These are phyloP conservation scores for Voacanga thouarsii DNA, from an alignment of 257 asterid genomes.

Conservation along the genomic window DNA sequence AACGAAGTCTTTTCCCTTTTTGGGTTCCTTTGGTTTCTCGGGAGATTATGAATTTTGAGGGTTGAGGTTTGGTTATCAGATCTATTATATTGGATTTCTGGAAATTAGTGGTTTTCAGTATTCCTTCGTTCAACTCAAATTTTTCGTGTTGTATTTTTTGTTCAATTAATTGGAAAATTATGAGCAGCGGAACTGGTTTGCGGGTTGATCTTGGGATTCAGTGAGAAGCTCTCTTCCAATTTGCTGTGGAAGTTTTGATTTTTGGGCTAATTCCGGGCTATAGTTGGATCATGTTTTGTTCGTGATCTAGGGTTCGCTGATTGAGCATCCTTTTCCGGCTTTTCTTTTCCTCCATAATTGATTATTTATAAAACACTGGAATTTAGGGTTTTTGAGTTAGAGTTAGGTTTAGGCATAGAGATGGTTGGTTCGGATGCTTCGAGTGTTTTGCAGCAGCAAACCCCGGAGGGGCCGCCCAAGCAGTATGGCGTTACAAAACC, in stretches of 20 bases:
- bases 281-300: not conserved
- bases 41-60: not conserved
- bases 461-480: constrained; percentile 29
- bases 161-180: constrained; percentile 1
- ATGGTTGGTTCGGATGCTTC: constrained; percentile 24
- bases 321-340: constrained; percentile 4
- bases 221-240: not conserved
- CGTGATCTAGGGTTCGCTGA: not conserved
- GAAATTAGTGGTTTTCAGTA: not conserved
- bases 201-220: constrained; percentile 12
- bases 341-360: not conserved
- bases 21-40: not conserved
- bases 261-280: not conserved
- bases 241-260: not conserved
- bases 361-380: not conserved
- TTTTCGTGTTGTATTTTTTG: not conserved
- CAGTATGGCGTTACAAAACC: constrained; percentile 80
- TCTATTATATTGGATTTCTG: not conserved
- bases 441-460: constrained; percentile 5
- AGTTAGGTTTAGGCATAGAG: constrained; percentile 1
- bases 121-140: constrained; percentile 9
- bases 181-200: not conserved
- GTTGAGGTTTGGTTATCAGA: constrained; percentile 5
- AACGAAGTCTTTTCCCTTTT: not conserved
- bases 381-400: not conserved